Percentiles rank a stretch among this genome's conserved stretches.
These are phyloP conservation scores for Xylariales sp. DNA, from an alignment of 2,329 filamentous ascomycete species.

Conservation along the genomic window DNA sequence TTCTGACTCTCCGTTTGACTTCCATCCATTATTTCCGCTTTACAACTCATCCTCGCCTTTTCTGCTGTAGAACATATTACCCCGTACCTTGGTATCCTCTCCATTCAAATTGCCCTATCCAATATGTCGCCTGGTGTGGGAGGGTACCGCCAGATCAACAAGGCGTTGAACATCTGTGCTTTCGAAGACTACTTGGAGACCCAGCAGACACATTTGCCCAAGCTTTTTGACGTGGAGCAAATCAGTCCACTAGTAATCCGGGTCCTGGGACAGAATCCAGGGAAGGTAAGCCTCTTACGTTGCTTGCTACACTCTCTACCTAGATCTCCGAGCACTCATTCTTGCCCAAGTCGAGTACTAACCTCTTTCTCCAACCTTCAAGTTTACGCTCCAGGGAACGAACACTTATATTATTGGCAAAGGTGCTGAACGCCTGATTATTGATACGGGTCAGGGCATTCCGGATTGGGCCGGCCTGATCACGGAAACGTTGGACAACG, in stretches of 20 bases:
- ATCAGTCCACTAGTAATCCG: conserved; percentile 37
- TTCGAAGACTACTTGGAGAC: conserved; percentile 43
- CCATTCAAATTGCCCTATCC: not conserved
- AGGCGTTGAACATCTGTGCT: conserved; percentile 38
- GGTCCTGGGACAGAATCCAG: conserved; percentile 38
- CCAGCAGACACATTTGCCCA: conserved; percentile 32
- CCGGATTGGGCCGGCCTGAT: conserved; percentile 49
- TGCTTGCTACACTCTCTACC: too few relatives aligned
- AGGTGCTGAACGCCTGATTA: conserved; percentile 56
- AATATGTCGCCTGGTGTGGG: conserved; percentile 15
- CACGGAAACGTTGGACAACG: conserved; percentile 22
- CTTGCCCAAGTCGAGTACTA: too few relatives aligned
- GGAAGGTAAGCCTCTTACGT: too few relatives aligned
- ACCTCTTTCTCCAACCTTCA: not conserved
- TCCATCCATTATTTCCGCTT: too few relatives aligned
- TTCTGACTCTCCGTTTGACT: too few relatives aligned
- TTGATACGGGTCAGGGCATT: conserved; percentile 69
- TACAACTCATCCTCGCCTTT: too few relatives aligned
- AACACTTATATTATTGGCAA: conserved; percentile 74
- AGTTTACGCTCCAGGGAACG: conserved; percentile 58
- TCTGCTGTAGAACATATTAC: too few relatives aligned
- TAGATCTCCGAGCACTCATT: too few relatives aligned
- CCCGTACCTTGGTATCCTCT: too few relatives aligned
- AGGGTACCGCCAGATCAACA: conserved; percentile 43
- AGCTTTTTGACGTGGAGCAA: conserved; percentile 34